Conservation (phyloP, 2,329 filamentous ascomycete genomes). For the Colletotrichum lindemuthianum region DNA sequence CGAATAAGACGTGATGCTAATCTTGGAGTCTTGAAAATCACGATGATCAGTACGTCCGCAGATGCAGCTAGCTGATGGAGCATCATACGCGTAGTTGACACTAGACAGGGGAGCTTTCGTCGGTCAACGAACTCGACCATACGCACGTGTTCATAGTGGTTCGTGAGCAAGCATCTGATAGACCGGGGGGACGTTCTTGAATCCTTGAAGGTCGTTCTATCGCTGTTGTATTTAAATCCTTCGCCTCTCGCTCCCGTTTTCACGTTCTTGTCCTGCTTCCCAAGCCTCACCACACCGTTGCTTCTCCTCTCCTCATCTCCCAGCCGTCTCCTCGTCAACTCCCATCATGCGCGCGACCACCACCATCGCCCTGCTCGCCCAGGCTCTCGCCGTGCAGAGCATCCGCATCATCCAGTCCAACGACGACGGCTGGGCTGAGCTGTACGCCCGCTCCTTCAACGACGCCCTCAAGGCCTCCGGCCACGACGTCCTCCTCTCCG, state of each 20-base stretch:
- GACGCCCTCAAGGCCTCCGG: slow-evolving; percentile 63
- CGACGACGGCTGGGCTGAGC: slow-evolving; percentile 80
- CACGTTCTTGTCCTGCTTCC: neutral
- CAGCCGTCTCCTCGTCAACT: neutral
- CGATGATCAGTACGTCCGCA: slow-evolving; percentile 2
- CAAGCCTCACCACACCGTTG: neutral
- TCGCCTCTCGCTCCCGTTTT: neutral
- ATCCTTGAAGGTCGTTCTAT: neutral
- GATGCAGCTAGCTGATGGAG: neutral
- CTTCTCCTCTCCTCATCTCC: neutral
- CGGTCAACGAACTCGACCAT: neutral
- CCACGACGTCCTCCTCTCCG: slow-evolving; percentile 71
- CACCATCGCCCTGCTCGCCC: slow-evolving; percentile 29
- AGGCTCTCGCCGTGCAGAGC: slow-evolving; percentile 37
- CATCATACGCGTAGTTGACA: neutral
- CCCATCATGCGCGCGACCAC: slow-evolving; percentile 22
- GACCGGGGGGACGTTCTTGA: neutral
- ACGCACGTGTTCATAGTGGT: slow-evolving; percentile 15
- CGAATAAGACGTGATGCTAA: neutral
- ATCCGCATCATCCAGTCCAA: slow-evolving; percentile 72
- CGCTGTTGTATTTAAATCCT: slow-evolving; percentile 23
- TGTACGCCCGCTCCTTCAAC: slow-evolving; percentile 70
- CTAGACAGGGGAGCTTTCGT: no score
- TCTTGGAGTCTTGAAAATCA: neutral
- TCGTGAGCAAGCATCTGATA: slow-evolving; percentile 12